Conservation (phyloP, 2,329 filamentous ascomycete genomes). For the Aspergillus hiratsukae region DNA sequence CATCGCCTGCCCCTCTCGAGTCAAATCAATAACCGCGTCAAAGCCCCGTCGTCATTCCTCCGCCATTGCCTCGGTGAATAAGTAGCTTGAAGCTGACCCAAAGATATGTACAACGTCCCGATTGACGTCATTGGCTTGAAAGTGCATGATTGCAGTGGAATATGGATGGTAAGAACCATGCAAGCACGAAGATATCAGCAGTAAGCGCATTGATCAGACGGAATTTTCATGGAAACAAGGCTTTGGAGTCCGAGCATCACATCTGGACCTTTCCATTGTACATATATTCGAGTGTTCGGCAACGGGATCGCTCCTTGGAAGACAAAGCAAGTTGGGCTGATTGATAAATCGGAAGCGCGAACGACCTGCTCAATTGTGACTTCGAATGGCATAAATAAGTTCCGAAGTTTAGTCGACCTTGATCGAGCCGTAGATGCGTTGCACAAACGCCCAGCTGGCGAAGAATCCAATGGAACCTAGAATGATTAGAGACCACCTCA, state of each 20-base stretch:
- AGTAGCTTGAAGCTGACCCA: neutral
- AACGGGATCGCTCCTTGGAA: neutral
- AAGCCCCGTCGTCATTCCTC: neutral
- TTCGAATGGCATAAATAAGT: neutral
- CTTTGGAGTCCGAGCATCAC: too few species aligned
- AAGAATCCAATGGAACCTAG: constrained; percentile 93
- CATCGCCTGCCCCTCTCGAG: neutral
- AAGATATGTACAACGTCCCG: neutral
- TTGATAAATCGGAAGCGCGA: neutral
- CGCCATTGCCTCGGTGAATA: neutral
- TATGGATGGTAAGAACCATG: too few species aligned
- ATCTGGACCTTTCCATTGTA: too few species aligned
- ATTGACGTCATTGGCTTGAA: too few species aligned
- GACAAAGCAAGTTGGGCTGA: neutral
- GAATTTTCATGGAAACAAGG: too few species aligned
- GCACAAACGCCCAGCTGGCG: constrained; percentile 88
- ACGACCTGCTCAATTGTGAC: neutral
- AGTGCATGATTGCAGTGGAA: too few species aligned
- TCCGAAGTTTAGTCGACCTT: constrained; percentile 72
- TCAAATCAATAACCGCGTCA: neutral
- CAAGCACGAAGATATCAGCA: too few species aligned
- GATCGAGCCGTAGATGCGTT: constrained; percentile 94
- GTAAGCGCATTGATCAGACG: too few species aligned
- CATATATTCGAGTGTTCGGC: too few species aligned
- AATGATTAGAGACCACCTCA: neutral